Base-by-base conservation (phyloP, 164 flowering plant genomes). In the Piper betle region DNA sequence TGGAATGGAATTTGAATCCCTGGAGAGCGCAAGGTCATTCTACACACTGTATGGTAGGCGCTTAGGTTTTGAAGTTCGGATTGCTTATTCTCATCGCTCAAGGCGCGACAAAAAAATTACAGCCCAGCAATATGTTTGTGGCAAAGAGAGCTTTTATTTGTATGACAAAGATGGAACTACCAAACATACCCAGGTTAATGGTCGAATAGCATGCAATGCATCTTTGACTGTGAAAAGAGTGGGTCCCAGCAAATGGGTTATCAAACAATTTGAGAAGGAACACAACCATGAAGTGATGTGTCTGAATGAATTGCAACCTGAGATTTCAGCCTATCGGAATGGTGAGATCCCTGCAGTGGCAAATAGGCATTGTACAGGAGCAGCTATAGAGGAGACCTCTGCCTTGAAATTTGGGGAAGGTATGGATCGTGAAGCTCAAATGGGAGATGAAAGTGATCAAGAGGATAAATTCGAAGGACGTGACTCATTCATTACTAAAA, bases 201-300 rank as follows among this genome's bases (percentile, higher is more conserved):
- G 87, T 5, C 68, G 92, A 53, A 85, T 84, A 3, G 96, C 92
- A 0, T 90, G 97, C 75, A 84, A 83, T 66, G 95, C 97, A 0
- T 75, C 78, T 20, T 52, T 90, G 62, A 75, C 81, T 19, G 84
- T 90, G 3, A 90, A 87, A 70, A 78, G 79, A 61, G 81, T 78
- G 43, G 86, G 80, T 57, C 81, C 90, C 18, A 90, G 88, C 7
- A 85, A 79, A 63, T 89, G 97, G 97, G 72, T 80, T 57, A 85
- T 87, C 1, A 79, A 86, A 42, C 77, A 80, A 3, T 85, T 87
- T 64, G 79, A 77, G 9, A 84, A 75, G 71, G 91, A 79, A 63
- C 97, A 89, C 54, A 87, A 89, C 65, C 97, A 87, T 61, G 90
- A 80, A 67, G 68, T 89, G 20, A 90, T 82, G 52, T 85, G 81